These are phyloP conservation scores for Patellaria atrata DNA, from an alignment of 495 filamentous ascomycete genomes.

Conservation along the genomic window DNA sequence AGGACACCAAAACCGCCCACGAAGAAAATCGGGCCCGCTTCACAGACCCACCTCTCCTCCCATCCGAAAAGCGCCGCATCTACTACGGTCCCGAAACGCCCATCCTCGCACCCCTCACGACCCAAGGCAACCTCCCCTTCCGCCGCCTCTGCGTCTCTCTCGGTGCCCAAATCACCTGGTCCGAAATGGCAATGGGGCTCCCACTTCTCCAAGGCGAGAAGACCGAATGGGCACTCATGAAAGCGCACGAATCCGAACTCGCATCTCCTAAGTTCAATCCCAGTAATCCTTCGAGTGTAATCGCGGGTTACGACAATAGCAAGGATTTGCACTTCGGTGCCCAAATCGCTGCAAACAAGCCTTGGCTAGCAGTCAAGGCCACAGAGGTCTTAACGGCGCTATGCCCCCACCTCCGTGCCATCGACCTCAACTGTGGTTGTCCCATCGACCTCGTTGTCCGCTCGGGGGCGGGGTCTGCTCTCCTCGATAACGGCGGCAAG, in stretches of 20 bases:
- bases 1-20: conserved; percentile 35
- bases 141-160: conserved; percentile 80
- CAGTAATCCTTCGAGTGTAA: conserved; percentile 34
- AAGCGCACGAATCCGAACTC: conserved; percentile 70
- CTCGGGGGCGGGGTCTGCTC: conserved; percentile 80
- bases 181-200: conserved; percentile 92
- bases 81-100: conserved; percentile 93
- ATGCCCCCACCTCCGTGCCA: conserved; percentile 66
- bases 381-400: conserved; percentile 64
- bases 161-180: conserved; percentile 88
- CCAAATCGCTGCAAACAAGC: conserved; percentile 81
- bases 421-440: conserved; percentile 94
- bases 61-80: conserved; percentile 82
- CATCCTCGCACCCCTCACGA: conserved; percentile 74
- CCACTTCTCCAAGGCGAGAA: conserved; percentile 84
- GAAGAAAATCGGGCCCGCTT: conserved; percentile 64
- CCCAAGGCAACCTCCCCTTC: conserved; percentile 95
- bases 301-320: conserved; percentile 62
- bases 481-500: conserved; percentile 69
- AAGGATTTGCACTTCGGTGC: conserved; percentile 79
- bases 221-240: conserved; percentile 87
- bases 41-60: conserved; percentile 67
- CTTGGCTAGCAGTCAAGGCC: conserved; percentile 73
- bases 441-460: conserved; percentile 87
- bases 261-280: conserved; percentile 45